phyloP scores from a whole-genome alignment of 1,284 basidiomycete genomes.

The Ustilago bromivora region DNA sequence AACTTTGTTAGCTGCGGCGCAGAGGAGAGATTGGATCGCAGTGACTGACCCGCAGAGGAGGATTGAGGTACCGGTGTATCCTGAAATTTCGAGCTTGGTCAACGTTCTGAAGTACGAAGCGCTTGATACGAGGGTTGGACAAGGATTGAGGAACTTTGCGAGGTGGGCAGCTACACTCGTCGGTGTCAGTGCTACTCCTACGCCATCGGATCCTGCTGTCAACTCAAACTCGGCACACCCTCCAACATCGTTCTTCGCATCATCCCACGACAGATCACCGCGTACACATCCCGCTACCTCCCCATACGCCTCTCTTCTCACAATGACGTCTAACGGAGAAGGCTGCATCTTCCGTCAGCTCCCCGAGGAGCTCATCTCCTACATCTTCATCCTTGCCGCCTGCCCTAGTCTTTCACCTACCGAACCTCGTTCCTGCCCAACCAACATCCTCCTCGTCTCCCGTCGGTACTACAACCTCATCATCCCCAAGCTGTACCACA shows the following conservation, averaged over 20 bases:
- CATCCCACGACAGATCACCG: not conserved
- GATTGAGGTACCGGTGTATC: slow-evolving; percentile 43
- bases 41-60: slow-evolving; percentile 38
- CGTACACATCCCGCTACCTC: not conserved
- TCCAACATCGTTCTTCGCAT: not conserved
- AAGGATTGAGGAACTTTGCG: slow-evolving; percentile 10
- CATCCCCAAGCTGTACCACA: slow-evolving; percentile 48
- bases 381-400: slow-evolving; percentile 50
- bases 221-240: not conserved
- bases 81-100: slow-evolving; percentile 34
- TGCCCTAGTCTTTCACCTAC: slow-evolving; percentile 39
- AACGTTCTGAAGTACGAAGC: slow-evolving; percentile 33
- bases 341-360: slow-evolving; percentile 23
- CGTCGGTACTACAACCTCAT: slow-evolving; percentile 42
- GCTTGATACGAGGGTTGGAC: slow-evolving; percentile 22
- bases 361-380: slow-evolving; percentile 44
- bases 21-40: slow-evolving; percentile 52
- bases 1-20: slow-evolving; percentile 11
- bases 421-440: slow-evolving; percentile 38
- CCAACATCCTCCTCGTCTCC: slow-evolving; percentile 51
- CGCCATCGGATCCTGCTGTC: not conserved
- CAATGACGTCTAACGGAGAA: slow-evolving; percentile 3
- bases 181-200: not conserved
- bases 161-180: slow-evolving; percentile 13
- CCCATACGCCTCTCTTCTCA: not conserved